phyloP scores from a whole-genome alignment of 495 filamentous ascomycete genomes.

The Penicillium daleae region DNA sequence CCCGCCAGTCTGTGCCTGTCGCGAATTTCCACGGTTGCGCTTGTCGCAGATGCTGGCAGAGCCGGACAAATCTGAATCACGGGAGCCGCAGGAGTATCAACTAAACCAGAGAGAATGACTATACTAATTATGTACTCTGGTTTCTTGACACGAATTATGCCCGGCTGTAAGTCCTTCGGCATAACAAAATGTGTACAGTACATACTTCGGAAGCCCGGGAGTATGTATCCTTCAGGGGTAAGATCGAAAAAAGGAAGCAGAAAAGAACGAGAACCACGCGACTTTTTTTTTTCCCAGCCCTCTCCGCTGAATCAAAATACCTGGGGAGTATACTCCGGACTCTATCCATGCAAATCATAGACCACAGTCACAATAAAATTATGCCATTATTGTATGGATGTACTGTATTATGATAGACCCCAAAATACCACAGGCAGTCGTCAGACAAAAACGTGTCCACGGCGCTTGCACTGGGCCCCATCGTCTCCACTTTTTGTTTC shows the following conservation, averaged over 20 bases:
- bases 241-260: background rate
- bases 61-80: background rate
- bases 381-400: too few relatives aligned
- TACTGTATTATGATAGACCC: background rate
- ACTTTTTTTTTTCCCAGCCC: background rate
- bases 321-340: background rate
- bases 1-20: conserved; percentile 7
- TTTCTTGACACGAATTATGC: background rate
- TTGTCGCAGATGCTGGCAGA: conserved; percentile 5
- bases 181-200: background rate
- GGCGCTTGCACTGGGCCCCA: conserved; percentile 22
- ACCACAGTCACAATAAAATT: background rate
- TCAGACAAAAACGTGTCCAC: conserved; percentile 27
- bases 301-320: background rate
- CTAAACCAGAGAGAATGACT: background rate
- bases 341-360: background rate
- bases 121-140: background rate
- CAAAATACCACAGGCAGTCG: conserved; percentile 13
- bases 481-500: conserved; percentile 8
- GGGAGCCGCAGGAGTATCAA: background rate
- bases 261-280: background rate
- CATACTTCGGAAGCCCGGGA: background rate
- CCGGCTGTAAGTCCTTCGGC: background rate
- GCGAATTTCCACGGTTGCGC: conserved; percentile 1
- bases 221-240: background rate